Conservation (phyloP, 139 green algal genomes). For the Trebouxia sp. region DNA sequence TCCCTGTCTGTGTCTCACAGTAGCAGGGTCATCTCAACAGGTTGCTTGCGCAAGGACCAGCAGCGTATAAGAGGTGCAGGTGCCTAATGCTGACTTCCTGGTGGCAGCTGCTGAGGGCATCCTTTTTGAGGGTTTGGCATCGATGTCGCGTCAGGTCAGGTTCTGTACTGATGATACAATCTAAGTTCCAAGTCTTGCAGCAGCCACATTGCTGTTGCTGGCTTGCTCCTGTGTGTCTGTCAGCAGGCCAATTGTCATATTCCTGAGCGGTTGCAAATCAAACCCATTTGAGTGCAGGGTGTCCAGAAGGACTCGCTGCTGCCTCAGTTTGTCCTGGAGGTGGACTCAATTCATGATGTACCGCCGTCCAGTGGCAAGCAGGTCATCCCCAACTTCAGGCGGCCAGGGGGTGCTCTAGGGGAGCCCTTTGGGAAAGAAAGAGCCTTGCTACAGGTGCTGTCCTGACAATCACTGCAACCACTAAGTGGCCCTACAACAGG, state of each 20-base stretch:
- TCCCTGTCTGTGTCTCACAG: background rate
- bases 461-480: background rate
- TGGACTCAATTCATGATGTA: background rate
- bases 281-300: background rate
- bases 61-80: too few relatives aligned
- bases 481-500: background rate
- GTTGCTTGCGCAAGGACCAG: too few relatives aligned
- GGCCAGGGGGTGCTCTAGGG: conserved; percentile 31
- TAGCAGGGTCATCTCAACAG: too few relatives aligned
- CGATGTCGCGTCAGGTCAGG: background rate
- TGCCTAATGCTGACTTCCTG: background rate
- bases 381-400: conserved; percentile 28
- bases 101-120: conserved; percentile 15
- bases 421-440: conserved; percentile 49
- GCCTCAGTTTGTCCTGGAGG: conserved; percentile 30
- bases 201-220: background rate
- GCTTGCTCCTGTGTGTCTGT: background rate
- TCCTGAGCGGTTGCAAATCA: too few relatives aligned
- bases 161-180: too few relatives aligned
- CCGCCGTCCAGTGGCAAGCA: conserved; percentile 34
- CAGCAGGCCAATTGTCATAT: background rate
- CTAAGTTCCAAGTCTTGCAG: background rate
- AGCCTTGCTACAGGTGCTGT: conserved; percentile 47
- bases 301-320: background rate
- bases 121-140: conserved; percentile 10